Evolutionary conservation across 345 rosid genomes (phyloP).

Genomic region (Cardamine resedifolia): DNA sequence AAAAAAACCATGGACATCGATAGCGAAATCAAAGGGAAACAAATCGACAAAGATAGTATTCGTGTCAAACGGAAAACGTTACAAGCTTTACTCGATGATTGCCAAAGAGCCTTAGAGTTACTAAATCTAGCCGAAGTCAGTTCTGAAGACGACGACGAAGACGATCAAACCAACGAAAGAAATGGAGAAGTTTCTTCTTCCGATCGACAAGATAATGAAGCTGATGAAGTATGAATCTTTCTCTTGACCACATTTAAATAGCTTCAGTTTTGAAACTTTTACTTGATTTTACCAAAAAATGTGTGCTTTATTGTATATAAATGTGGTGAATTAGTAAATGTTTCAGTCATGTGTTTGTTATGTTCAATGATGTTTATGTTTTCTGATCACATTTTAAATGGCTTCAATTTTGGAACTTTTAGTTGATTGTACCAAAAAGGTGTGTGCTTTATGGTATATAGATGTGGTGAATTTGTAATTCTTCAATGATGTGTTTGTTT

Average conservation of each 20-base stretch:
- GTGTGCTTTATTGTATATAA: background rate
- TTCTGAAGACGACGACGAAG: slow-evolving; percentile 32
- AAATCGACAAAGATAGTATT: slow-evolving; percentile 42
- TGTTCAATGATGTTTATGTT: background rate
- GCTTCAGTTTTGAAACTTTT: background rate
- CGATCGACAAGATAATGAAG: slow-evolving; percentile 48
- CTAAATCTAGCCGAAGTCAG: slow-evolving; percentile 34
- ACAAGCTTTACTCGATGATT: slow-evolving; percentile 66
- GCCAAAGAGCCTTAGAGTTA: slow-evolving; percentile 70
- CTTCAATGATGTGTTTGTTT: too few relatives aligned
- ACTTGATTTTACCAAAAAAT: background rate
- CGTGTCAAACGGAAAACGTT: slow-evolving; percentile 70
- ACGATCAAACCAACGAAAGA: slow-evolving; percentile 12
- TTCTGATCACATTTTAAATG: background rate
- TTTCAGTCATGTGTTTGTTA: background rate
- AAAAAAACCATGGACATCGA: background rate
- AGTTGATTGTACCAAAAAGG: background rate
- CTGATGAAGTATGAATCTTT: slow-evolving; percentile 58
- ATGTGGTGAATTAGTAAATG: too few relatives aligned
- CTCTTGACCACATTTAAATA: too few relatives aligned
- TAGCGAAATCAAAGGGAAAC: background rate
- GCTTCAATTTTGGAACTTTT: background rate
- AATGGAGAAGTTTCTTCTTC: slow-evolving; percentile 16
- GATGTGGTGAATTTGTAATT: background rate
- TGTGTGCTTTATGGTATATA: background rate